Percentiles rank a stretch among this genome's conserved stretches.
These are phyloP conservation scores for Magnusiomyces magnusii DNA, from an alignment of 1,139 yeast species.

Conservation along the genomic window DNA sequence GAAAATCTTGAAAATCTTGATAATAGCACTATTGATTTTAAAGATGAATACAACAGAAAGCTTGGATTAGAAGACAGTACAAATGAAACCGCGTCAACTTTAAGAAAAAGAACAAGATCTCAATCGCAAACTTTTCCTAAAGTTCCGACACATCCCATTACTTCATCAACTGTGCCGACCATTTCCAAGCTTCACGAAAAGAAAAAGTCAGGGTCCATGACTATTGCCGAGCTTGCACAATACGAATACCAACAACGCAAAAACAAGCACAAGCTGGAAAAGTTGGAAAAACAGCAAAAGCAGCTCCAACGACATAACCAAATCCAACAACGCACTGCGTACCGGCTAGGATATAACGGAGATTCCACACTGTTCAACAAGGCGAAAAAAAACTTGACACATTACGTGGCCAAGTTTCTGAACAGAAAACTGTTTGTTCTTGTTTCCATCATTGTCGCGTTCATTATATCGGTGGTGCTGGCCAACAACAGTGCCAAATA, in stretches of 20 bases:
- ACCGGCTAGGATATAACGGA: neutral
- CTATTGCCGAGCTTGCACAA: neutral
- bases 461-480: neutral
- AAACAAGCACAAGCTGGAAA: neutral
- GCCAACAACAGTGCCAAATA: neutral
- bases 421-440: neutral
- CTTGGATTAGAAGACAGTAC: neutral
- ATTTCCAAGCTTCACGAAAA: neutral
- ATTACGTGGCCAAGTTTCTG: neutral
- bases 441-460: neutral
- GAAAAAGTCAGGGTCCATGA: neutral
- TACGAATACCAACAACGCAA: neutral
- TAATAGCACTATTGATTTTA: neutral
- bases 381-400: neutral
- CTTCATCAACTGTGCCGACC: neutral
- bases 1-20: neutral
- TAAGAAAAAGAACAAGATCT: neutral
- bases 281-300: neutral
- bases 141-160: neutral
- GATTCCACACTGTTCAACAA: too few relatives aligned
- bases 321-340: neutral
- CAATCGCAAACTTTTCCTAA: neutral
- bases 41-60: neutral
- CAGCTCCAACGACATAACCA: neutral
- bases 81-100: neutral